These are phyloP conservation scores for Saposhnikovia divaricata DNA, from an alignment of 129 eudicot species.

Conservation along the genomic window DNA sequence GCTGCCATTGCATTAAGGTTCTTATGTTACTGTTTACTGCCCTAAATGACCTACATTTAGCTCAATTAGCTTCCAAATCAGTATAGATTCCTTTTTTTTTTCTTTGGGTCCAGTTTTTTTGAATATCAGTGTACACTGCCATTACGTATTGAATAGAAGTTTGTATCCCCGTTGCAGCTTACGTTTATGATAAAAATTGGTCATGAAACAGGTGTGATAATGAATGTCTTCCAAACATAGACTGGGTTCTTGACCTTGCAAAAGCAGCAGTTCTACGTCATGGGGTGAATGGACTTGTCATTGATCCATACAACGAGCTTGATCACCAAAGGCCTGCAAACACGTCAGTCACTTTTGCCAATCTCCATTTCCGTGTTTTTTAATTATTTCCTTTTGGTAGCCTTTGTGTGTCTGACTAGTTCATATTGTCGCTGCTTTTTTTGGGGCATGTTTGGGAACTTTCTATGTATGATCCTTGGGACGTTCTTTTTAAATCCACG, in stretches of 20 bases:
- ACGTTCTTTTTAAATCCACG: neutral
- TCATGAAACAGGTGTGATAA: conserved; percentile 70
- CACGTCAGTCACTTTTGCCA: conserved; percentile 45
- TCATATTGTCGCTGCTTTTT: neutral
- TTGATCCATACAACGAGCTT: conserved; percentile 98
- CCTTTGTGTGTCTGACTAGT: neutral
- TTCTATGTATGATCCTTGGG: neutral
- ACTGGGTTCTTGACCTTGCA: conserved; percentile 88
- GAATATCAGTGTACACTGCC: neutral
- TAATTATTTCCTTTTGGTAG: neutral
- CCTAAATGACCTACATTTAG: neutral
- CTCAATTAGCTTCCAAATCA: neutral
- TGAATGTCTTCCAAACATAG: conserved; percentile 75
- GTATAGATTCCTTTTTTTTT: neutral
- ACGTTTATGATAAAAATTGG: neutral
- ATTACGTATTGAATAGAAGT: neutral
- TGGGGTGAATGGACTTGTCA: conserved; percentile 87
- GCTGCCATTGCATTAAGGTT: neutral
- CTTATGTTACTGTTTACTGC: neutral
- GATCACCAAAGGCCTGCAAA: conserved; percentile 79
- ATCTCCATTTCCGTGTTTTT: neutral
- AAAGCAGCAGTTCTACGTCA: conserved; percentile 88
- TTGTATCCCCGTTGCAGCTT: neutral
- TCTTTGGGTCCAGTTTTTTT: neutral
- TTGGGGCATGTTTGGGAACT: neutral